These are phyloP conservation scores for Saccharomyces hybrid DNA, from an alignment of 1,139 yeast genomes.

Conservation along the genomic window DNA sequence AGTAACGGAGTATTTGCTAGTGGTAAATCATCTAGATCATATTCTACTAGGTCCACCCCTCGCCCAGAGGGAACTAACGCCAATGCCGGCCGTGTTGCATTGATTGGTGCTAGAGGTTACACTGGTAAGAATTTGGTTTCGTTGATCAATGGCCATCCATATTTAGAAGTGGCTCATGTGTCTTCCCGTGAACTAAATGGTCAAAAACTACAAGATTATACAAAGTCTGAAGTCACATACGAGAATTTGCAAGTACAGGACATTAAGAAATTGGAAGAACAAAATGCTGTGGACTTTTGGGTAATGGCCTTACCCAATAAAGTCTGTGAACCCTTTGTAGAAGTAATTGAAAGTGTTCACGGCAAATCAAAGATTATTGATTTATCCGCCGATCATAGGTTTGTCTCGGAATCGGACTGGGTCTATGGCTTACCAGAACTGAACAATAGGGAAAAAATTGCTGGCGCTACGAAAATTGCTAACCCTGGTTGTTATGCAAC, in stretches of 20 bases:
- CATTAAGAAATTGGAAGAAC: constrained; percentile 65
- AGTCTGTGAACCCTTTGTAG: constrained; percentile 94
- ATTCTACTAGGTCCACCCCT: constrained; percentile 49
- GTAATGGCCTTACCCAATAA: constrained; percentile 99
- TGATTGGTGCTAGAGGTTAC: constrained; percentile 97
- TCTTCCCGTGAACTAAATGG: constrained; percentile 94
- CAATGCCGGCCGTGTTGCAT: constrained; percentile 63
- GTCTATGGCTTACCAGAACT: constrained; percentile 84
- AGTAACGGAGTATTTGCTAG: constrained; percentile 32
- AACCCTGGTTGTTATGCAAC: constrained; percentile 99
- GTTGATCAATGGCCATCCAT: constrained; percentile 79
- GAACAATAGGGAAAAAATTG: constrained; percentile 56
- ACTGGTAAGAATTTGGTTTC: constrained; percentile 91
- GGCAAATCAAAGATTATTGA: constrained; percentile 74
- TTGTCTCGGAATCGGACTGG: constrained; percentile 85
- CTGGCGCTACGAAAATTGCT: constrained; percentile 73
- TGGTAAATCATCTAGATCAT: constrained; percentile 29
- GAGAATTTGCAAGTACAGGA: constrained; percentile 85
- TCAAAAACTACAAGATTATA: constrained; percentile 77
- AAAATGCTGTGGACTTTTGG: constrained; percentile 86
- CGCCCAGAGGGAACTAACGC: constrained; percentile 63
- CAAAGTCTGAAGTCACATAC: constrained; percentile 69
- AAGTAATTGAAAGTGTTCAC: constrained; percentile 69
- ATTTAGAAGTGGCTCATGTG: constrained; percentile 80
- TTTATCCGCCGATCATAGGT: constrained; percentile 91